Evolutionary conservation across 371 early-diverging fungal species (phyloP).

Genomic region (Apophysomyces trapeziformis): DNA sequence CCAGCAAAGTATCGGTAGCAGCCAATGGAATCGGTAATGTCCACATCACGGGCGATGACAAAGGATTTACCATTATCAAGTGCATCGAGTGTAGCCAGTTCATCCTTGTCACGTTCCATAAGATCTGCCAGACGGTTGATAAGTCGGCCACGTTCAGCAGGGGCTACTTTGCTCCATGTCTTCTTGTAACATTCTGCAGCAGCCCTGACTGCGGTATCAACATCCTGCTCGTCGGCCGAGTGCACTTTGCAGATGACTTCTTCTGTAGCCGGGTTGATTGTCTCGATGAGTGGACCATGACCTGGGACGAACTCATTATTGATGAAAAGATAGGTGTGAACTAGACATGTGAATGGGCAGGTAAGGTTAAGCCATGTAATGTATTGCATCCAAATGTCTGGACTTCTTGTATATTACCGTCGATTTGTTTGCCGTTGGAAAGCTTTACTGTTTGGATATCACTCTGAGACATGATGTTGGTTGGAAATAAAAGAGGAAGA

Average conservation of each 20-base stretch:
- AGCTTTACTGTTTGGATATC: conserved; percentile 29
- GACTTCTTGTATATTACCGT: conserved; percentile 19
- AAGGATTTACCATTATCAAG: conserved; percentile 88
- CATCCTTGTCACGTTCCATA: conserved; percentile 72
- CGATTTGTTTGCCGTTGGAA: conserved; percentile 25
- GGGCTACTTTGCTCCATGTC: conserved; percentile 70
- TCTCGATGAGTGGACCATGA: conserved; percentile 55
- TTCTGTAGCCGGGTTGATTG: conserved; percentile 76
- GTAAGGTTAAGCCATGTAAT: not conserved
- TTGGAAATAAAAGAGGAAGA: not conserved
- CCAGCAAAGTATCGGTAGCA: conserved; percentile 84
- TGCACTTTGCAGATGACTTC: conserved; percentile 72
- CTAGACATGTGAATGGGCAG: conserved; percentile 14
- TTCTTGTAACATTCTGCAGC: conserved; percentile 72
- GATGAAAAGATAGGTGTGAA: conserved; percentile 69
- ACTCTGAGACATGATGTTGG: conserved; percentile 17
- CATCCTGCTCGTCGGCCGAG: conserved; percentile 75
- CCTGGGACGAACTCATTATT: conserved; percentile 76
- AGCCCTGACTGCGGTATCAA: conserved; percentile 76
- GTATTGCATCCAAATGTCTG: not conserved
- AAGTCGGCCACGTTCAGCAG: conserved; percentile 47
- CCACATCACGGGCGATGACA: conserved; percentile 61
- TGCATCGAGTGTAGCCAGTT: conserved; percentile 82
- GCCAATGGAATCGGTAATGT: conserved; percentile 68
- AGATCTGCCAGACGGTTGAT: conserved; percentile 70